Conservation (phyloP, 169 alveolate genomes). For the Theileria luwenshuni region DNA sequence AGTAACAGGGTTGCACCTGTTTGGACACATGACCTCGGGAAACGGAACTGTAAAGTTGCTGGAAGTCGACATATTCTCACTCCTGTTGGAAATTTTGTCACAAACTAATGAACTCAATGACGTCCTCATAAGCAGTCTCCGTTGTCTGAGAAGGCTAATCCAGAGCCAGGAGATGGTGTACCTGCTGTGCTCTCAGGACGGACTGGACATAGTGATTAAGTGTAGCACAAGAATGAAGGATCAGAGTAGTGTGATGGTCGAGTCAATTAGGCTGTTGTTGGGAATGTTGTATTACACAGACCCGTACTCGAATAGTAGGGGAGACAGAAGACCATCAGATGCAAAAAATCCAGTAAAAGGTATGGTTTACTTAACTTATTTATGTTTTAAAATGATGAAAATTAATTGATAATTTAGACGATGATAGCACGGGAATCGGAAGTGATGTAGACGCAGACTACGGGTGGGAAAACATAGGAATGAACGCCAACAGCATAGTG, state of each 20-base stretch:
- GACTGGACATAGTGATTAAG: slow-evolving; percentile 80
- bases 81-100: slow-evolving; percentile 77
- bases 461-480: slow-evolving; percentile 78
- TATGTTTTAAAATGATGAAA: background rate
- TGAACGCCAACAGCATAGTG: slow-evolving; percentile 74
- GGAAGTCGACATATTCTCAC: slow-evolving; percentile 82
- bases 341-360: too few relatives aligned
- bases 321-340: background rate
- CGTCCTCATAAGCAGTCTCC: slow-evolving; percentile 81
- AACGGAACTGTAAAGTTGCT: slow-evolving; percentile 80
- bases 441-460: slow-evolving; percentile 2
- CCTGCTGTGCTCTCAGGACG: slow-evolving; percentile 87
- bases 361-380: too few relatives aligned
- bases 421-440: slow-evolving; percentile 1
- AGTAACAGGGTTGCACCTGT: slow-evolving; percentile 83
- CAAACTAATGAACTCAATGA: slow-evolving; percentile 80
- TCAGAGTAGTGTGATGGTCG: slow-evolving; percentile 84
- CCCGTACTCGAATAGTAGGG: background rate
- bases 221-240: slow-evolving; percentile 79
- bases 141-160: slow-evolving; percentile 85
- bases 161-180: slow-evolving; percentile 84
- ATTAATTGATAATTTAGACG: background rate
- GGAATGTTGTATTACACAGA: slow-evolving; percentile 79
- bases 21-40: slow-evolving; percentile 80
- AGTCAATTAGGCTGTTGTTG: slow-evolving; percentile 79